These are phyloP conservation scores for Coemansia pectinata DNA, from an alignment of 192 early-diverging fungal genomes.

Conservation along the genomic window DNA sequence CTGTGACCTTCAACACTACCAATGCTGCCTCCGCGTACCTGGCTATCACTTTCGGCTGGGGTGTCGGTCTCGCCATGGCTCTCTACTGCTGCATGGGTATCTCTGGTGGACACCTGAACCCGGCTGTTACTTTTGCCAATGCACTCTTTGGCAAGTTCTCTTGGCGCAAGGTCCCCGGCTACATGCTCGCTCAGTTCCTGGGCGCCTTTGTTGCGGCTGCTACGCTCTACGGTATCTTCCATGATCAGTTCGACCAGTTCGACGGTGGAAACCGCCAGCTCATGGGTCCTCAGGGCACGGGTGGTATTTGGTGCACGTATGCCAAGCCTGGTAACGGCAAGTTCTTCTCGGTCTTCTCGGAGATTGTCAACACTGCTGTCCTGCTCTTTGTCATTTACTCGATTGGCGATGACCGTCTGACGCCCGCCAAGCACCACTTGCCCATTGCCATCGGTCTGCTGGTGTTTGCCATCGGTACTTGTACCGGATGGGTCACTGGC, in stretches of 20 bases:
- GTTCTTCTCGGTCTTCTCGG: slow-evolving; percentile 60
- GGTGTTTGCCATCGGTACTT: slow-evolving; percentile 63
- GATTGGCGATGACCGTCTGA: slow-evolving; percentile 61
- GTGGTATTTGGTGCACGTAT: slow-evolving; percentile 67
- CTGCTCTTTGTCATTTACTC: slow-evolving; percentile 65
- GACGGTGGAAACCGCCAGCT: slow-evolving; percentile 57
- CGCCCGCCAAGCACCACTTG: slow-evolving; percentile 56
- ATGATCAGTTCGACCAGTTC: slow-evolving; percentile 59
- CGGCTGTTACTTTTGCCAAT: slow-evolving; percentile 70
- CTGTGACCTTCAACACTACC: slow-evolving; percentile 42
- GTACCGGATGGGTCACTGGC: slow-evolving; percentile 66
- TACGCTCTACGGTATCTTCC: slow-evolving; percentile 66
- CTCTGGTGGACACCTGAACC: slow-evolving; percentile 78
- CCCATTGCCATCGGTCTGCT: slow-evolving; percentile 64
- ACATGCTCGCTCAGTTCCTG: slow-evolving; percentile 64
- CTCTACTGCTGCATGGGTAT: slow-evolving; percentile 64
- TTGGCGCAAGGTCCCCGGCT: slow-evolving; percentile 66
- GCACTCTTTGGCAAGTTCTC: slow-evolving; percentile 69
- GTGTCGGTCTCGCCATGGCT: slow-evolving; percentile 64
- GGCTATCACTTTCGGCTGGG: slow-evolving; percentile 64
- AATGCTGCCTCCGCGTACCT: slow-evolving; percentile 53
- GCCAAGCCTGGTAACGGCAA: slow-evolving; percentile 58
- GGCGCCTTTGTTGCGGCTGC: slow-evolving; percentile 74
- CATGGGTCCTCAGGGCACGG: slow-evolving; percentile 57
- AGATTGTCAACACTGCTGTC: slow-evolving; percentile 69